phyloP scores from a whole-genome alignment of 2,329 filamentous ascomycete genomes.

The Remersonia thermophila region DNA sequence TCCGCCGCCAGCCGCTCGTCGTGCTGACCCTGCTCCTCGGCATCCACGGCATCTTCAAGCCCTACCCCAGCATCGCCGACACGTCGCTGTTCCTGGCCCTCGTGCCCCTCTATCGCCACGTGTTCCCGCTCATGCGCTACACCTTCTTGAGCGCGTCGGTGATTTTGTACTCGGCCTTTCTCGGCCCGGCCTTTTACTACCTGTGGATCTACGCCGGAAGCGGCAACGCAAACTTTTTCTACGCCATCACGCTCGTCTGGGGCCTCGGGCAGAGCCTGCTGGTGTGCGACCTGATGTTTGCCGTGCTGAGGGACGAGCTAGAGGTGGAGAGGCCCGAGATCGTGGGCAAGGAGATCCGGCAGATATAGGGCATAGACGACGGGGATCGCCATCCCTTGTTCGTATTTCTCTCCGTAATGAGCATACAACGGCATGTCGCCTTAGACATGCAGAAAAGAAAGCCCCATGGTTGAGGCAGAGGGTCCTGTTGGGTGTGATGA shows the following conservation, averaged over 20 bases:
- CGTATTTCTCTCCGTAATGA: too few relatives aligned
- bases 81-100: conserved; percentile 74
- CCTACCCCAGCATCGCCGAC: conserved; percentile 88
- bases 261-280: conserved; percentile 78
- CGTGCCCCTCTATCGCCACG: conserved; percentile 76
- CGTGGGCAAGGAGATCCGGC: conserved; percentile 73
- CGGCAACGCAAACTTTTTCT: conserved; percentile 98
- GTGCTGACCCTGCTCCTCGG: conserved; percentile 76
- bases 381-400: too few relatives aligned
- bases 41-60: conserved; percentile 90
- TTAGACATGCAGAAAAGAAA: too few relatives aligned
- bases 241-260: conserved; percentile 98
- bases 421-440: too few relatives aligned
- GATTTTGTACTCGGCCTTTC: conserved; percentile 73
- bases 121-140: conserved; percentile 89
- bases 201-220: conserved; percentile 97
- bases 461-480: too few relatives aligned
- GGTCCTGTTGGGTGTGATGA: too few relatives aligned
- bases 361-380: conserved; percentile 46
- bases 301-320: conserved; percentile 83
- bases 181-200: conserved; percentile 92
- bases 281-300: conserved; percentile 78
- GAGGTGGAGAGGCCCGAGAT: conserved; percentile 85
- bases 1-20: conserved; percentile 77
- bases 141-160: conserved; percentile 75